phyloP scores from a whole-genome alignment of 2,329 filamentous ascomycete genomes.

The Lasiodiplodia sp. region DNA sequence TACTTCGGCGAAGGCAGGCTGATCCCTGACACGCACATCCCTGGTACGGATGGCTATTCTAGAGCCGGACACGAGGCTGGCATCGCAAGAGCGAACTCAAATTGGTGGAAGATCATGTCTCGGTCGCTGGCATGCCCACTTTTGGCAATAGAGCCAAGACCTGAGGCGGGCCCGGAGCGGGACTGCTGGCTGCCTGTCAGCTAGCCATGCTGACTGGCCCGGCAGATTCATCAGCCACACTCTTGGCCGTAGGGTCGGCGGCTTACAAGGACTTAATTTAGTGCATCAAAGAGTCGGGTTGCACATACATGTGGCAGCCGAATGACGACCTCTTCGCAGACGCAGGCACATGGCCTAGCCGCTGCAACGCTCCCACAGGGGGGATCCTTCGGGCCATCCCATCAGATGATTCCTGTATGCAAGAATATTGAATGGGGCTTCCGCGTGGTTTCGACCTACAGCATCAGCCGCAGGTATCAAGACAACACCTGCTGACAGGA shows the following conservation, averaged over 20 bases:
- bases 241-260: slow-evolving; percentile 1
- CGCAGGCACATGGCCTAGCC: slow-evolving; percentile 17
- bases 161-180: slow-evolving; percentile 16
- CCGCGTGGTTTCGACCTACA: slow-evolving; percentile 11
- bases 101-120: slow-evolving; percentile 24
- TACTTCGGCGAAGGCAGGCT: slow-evolving; percentile 2
- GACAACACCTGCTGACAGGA: slow-evolving; percentile 5
- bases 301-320: slow-evolving; percentile 6
- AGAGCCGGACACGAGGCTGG: slow-evolving; percentile 13
- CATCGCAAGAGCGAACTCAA: slow-evolving; percentile 13
- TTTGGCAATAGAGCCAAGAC: slow-evolving; percentile 26
- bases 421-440: slow-evolving; percentile 23
- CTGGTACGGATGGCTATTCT: slow-evolving; percentile 5
- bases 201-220: slow-evolving; percentile 19
- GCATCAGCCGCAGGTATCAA: slow-evolving; percentile 1
- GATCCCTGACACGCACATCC: slow-evolving; percentile 1
- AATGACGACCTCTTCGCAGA: slow-evolving; percentile 1
- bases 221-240: slow-evolving; percentile 19
- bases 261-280: slow-evolving; percentile 27
- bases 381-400: neutral
- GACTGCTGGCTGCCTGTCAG: neutral
- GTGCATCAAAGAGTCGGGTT: neutral
- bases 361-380: neutral
- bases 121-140: slow-evolving; percentile 9
- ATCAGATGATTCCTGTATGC: slow-evolving; percentile 22